Conservation (phyloP, 2,329 filamentous ascomycete species). For the Exophiala spinifera region DNA sequence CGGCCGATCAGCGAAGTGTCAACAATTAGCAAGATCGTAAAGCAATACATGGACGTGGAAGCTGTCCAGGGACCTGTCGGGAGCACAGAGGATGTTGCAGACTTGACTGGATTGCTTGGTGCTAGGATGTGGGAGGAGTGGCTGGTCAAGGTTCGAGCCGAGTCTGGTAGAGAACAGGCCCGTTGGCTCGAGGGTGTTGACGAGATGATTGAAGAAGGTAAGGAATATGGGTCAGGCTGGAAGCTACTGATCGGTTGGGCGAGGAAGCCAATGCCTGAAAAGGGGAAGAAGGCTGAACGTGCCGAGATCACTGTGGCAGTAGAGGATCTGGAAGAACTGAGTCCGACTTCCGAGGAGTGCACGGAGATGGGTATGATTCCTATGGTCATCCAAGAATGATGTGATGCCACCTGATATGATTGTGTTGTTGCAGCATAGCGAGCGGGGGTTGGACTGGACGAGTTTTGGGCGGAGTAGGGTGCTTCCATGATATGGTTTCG, state of each 20-base stretch:
- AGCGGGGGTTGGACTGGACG: neutral
- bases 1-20: conserved; percentile 28
- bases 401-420: neutral
- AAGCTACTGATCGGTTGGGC: conserved; percentile 60
- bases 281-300: conserved; percentile 6
- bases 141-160: conserved; percentile 82
- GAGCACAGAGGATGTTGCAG: conserved; percentile 68
- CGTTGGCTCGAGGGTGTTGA: conserved; percentile 53
- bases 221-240: conserved; percentile 57
- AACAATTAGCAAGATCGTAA: conserved; percentile 28
- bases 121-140: conserved; percentile 95
- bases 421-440: neutral
- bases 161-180: conserved; percentile 63
- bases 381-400: conserved; percentile 23
- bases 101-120: conserved; percentile 76
- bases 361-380: conserved; percentile 22
- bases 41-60: conserved; percentile 50
- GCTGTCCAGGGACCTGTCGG: conserved; percentile 57
- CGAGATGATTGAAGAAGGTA: conserved; percentile 58
- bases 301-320: conserved; percentile 23
- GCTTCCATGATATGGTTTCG: neutral
- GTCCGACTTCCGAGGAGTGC: conserved; percentile 7
- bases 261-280: conserved; percentile 45
- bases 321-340: conserved; percentile 18
- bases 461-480: neutral